These are phyloP conservation scores for Ogataea zsoltii DNA, from an alignment of 805 yeast genomes.

Conservation along the genomic window DNA sequence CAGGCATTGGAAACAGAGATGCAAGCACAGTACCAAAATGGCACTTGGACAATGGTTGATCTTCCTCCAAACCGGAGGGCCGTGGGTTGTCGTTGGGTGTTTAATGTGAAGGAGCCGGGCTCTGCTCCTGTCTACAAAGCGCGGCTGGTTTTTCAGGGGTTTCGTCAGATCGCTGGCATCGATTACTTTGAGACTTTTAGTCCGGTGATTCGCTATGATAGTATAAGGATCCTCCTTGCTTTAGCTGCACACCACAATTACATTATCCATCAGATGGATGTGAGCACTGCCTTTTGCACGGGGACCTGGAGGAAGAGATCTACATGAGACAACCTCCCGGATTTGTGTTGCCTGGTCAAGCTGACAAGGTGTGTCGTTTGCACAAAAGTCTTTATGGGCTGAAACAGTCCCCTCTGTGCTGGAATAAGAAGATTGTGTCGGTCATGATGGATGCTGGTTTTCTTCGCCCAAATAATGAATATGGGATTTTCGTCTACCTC, in stretches of 20 bases:
- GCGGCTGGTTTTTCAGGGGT: too few relatives aligned
- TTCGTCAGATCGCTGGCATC: slow-evolving; percentile 6
- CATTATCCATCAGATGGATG: slow-evolving; percentile 18
- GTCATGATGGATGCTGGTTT: not conserved
- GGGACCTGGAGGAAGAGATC: slow-evolving; percentile 10
- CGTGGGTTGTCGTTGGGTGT: not conserved
- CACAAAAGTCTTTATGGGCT: not conserved
- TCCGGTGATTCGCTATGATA: slow-evolving; percentile 10
- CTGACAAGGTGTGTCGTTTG: not conserved
- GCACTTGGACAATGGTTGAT: not conserved
- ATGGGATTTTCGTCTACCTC: not conserved
- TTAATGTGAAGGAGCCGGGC: not conserved
- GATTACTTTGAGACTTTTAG: slow-evolving; percentile 11
- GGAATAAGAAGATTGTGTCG: not conserved
- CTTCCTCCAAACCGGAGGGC: not conserved
- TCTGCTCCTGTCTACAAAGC: not conserved
- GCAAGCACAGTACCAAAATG: not conserved
- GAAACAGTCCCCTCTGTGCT: slow-evolving; percentile 3
- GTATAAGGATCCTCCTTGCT: not conserved
- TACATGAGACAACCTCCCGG: slow-evolving; percentile 9
- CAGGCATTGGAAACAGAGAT: not conserved
- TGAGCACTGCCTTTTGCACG: slow-evolving; percentile 17
- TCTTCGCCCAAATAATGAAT: not conserved
- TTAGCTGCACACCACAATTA: not conserved
- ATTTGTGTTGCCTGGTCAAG: not conserved